phyloP scores from a whole-genome alignment of 441 rosid genomes.

The Manihot esculenta region DNA sequence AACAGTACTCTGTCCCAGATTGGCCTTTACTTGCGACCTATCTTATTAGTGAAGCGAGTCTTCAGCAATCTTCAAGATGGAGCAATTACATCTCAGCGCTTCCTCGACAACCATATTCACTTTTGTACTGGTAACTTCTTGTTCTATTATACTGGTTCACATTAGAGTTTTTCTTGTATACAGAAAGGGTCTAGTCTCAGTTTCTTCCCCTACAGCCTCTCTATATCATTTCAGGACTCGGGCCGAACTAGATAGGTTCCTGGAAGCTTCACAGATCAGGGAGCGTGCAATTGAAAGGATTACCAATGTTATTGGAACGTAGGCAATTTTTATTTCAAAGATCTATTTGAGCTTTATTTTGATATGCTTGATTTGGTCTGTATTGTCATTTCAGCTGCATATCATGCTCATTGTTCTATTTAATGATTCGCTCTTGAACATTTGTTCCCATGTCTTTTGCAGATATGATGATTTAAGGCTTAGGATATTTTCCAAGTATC shows the following conservation, averaged over 20 bases:
- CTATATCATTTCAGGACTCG: conserved; percentile 78
- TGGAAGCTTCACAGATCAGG: conserved; percentile 95
- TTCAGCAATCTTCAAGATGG: conserved; percentile 77
- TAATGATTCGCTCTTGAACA: conserved; percentile 7
- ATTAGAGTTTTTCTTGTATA: conserved; percentile 22
- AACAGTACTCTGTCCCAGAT: conserved; percentile 83
- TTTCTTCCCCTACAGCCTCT: conserved; percentile 51
- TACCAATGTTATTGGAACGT: conserved; percentile 89
- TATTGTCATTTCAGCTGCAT: not conserved
- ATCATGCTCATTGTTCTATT: not conserved
- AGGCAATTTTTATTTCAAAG: conserved; percentile 25
- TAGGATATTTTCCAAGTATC: conserved; percentile 88
- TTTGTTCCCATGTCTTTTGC: conserved; percentile 22
- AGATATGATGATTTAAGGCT: conserved; percentile 78
- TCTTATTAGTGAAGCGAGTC: conserved; percentile 92
- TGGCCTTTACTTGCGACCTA: conserved; percentile 93
- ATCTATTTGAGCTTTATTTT: conserved; percentile 8
- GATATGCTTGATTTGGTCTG: conserved; percentile 8
- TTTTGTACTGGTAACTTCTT: conserved; percentile 68
- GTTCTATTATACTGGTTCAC: conserved; percentile 11
- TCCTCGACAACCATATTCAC: conserved; percentile 91
- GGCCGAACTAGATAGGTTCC: conserved; percentile 83
- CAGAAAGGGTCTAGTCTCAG: conserved; percentile 53
- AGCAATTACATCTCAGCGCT: conserved; percentile 83
- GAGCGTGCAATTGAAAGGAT: conserved; percentile 91